Evolutionary conservation across 139 green algal genomes (phyloP).

Genomic region (Chlamydomonas sphaeroides): DNA sequence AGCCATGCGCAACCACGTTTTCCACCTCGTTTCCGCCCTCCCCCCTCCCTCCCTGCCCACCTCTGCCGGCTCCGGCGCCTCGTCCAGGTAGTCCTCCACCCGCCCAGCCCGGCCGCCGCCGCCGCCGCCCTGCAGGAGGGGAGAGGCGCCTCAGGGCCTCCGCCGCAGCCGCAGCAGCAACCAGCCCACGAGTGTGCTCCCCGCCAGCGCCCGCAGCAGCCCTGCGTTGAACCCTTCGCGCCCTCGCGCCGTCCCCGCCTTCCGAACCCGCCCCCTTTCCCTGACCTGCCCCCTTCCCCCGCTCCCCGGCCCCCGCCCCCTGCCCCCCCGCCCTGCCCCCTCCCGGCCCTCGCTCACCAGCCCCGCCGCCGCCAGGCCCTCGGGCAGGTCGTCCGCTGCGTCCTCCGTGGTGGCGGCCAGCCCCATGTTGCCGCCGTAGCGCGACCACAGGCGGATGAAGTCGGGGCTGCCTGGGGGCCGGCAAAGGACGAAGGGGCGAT

Average conservation of each 20-base stretch:
- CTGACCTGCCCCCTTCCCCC: too few species aligned
- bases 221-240: too few species aligned
- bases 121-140: too few species aligned
- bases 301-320: too few species aligned
- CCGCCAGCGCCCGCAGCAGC: too few species aligned
- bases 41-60: background rate
- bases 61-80: background rate
- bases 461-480: background rate
- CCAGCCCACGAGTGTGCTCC: too few species aligned
- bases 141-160: too few species aligned
- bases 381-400: background rate
- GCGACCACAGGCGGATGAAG: constrained; percentile 35
- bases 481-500: too few species aligned
- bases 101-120: background rate
- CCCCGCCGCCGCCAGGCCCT: background rate
- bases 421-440: constrained; percentile 15
- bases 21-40: too few species aligned
- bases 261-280: background rate
- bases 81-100: background rate
- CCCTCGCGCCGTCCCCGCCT: too few species aligned
- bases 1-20: too few species aligned
- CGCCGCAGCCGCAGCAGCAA: too few species aligned
- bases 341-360: background rate
- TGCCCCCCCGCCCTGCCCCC: background rate
- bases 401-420: background rate